These are phyloP conservation scores for Chaetomium fimeti DNA, from an alignment of 495 filamentous ascomycete species.

Conservation along the genomic window DNA sequence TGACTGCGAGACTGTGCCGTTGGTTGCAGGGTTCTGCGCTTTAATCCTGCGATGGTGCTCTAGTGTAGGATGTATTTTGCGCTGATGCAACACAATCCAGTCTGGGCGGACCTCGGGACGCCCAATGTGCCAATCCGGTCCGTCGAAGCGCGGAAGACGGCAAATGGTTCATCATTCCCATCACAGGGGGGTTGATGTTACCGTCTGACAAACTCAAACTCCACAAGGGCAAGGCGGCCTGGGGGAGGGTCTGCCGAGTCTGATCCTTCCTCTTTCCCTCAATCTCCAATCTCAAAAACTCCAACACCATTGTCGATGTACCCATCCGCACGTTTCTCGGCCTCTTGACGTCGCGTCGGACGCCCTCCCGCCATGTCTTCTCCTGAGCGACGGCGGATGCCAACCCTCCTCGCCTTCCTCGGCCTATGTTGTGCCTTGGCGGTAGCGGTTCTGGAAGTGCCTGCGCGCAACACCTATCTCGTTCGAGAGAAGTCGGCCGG, in stretches of 20 bases:
- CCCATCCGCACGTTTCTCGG: background rate
- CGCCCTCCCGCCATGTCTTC: background rate
- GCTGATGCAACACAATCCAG: no score
- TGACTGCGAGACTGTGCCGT: no score
- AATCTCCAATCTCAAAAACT: background rate
- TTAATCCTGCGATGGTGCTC: no score
- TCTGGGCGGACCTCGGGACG: no score
- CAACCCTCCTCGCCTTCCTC: background rate
- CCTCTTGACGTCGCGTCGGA: background rate
- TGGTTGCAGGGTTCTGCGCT: no score
- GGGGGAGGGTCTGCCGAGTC: no score
- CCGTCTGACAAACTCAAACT: background rate
- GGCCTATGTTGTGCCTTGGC: background rate
- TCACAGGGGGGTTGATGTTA: no score
- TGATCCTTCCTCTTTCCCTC: background rate
- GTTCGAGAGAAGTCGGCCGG: background rate
- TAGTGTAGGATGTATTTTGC: no score
- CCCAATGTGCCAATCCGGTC: no score
- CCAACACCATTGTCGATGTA: background rate
- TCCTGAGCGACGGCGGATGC: background rate
- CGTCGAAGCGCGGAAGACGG: no score
- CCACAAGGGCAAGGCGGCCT: background rate
- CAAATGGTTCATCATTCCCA: no score
- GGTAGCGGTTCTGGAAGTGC: background rate
- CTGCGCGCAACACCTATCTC: background rate